Percentiles rank a stretch among this genome's conserved stretches.
phyloP scores from a whole-genome alignment of 805 yeast species.

The Lipomyces yamadae region DNA sequence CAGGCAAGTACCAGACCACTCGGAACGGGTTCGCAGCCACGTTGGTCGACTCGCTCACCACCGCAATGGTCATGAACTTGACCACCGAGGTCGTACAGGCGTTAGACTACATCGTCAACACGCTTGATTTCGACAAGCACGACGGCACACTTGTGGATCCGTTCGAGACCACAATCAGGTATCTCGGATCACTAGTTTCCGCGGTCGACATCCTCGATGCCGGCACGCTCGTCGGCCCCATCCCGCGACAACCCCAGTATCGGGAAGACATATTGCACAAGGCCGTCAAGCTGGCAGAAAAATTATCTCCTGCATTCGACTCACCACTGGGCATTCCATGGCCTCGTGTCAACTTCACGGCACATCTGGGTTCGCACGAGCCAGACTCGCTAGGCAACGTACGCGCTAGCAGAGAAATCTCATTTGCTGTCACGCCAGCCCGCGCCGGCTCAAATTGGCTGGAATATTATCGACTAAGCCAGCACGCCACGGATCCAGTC shows the following conservation, averaged over 20 bases:
- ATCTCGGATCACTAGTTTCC: conserved; percentile 53
- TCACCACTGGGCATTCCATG: conserved; percentile 56
- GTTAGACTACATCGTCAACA: conserved; percentile 42
- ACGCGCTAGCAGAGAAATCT: conserved; percentile 4
- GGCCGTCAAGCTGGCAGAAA: conserved; percentile 50
- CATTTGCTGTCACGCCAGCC: conserved; percentile 24
- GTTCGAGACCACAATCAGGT: conserved; percentile 52
- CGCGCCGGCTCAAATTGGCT: conserved; percentile 39
- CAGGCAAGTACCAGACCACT: conserved; percentile 42
- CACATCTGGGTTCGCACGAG: conserved; percentile 22
- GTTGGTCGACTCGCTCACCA: conserved; percentile 52
- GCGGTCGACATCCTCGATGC: conserved; percentile 51
- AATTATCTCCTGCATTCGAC: conserved; percentile 54
- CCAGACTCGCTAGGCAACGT: neutral
- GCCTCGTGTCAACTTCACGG: conserved; percentile 29
- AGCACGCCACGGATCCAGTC: conserved; percentile 49
- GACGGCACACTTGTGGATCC: conserved; percentile 47
- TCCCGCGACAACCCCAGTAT: conserved; percentile 17
- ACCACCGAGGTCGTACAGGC: conserved; percentile 45
- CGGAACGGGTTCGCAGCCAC: conserved; percentile 54
- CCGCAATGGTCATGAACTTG: conserved; percentile 49
- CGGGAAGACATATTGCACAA: conserved; percentile 40
- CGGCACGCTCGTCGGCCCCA: conserved; percentile 37
- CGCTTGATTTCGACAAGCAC: conserved; percentile 47
- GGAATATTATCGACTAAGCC: conserved; percentile 52